Percentiles rank a stretch among this genome's conserved stretches.
phyloP scores from a whole-genome alignment of 1,284 basidiomycete species.

The Leccinum subrobustum region DNA sequence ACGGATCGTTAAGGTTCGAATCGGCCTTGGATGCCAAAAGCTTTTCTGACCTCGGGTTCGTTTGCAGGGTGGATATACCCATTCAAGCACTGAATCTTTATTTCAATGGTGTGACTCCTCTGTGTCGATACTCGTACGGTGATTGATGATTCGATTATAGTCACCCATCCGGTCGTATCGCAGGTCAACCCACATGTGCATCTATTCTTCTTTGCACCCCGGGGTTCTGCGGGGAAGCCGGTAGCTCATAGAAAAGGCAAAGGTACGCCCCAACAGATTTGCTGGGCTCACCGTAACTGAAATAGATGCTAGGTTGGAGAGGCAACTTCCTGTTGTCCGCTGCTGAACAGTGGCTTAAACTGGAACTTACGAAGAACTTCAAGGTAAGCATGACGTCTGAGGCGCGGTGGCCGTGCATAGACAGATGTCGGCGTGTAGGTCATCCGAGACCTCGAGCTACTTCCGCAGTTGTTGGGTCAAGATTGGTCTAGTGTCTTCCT shows the following conservation, averaged over 20 bases:
- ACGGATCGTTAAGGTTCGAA: constrained; percentile 74
- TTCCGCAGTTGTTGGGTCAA: constrained; percentile 87
- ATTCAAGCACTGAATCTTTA: constrained; percentile 90
- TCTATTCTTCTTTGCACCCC: constrained; percentile 95
- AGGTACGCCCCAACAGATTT: constrained; percentile 24
- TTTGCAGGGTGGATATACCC: constrained; percentile 84
- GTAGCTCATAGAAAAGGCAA: constrained; percentile 87
- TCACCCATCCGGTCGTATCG: constrained; percentile 93
- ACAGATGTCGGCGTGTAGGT: constrained; percentile 44
- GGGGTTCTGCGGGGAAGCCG: constrained; percentile 91
- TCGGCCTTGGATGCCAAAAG: not conserved
- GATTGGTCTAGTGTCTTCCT: constrained; percentile 96
- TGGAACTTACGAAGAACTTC: constrained; percentile 95
- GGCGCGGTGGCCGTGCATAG: not conserved
- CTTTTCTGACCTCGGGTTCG: constrained; percentile 1
- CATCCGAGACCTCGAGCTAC: constrained; percentile 88
- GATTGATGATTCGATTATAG: constrained; percentile 39
- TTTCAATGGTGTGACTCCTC: constrained; percentile 68
- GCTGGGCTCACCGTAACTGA: constrained; percentile 1
- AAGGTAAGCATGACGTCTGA: constrained; percentile 46
- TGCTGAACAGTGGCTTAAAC: constrained; percentile 90
- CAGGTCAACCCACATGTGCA: constrained; percentile 98
- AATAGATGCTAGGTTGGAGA: constrained; percentile 68
- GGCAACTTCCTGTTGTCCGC: constrained; percentile 95
- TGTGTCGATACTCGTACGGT: not conserved